These are phyloP conservation scores for Hortiboletus flavorubellus DNA, from an alignment of 768 basidiomycete genomes.

Conservation along the genomic window DNA sequence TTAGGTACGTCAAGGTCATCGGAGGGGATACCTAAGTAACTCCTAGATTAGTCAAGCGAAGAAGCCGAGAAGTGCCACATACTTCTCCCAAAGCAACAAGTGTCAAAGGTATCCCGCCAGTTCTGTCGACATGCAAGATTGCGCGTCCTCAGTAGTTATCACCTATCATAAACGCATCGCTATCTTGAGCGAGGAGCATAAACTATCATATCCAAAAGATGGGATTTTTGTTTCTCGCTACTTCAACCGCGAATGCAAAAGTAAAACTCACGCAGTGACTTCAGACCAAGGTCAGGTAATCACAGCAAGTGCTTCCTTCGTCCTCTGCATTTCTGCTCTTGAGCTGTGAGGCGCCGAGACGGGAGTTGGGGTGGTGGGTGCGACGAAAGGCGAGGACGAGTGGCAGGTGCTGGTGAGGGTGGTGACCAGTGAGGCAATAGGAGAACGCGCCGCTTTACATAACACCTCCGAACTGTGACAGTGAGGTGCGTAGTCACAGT, in stretches of 20 bases:
- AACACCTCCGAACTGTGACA: no score
- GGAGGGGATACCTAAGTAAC: conserved; percentile 61
- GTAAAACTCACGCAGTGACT: conserved; percentile 56
- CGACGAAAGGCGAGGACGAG: no score
- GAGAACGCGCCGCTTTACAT: no score
- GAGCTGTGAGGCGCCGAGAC: no score
- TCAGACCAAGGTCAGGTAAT: conserved; percentile 78
- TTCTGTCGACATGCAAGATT: conserved; percentile 51
- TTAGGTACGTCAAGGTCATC: conserved; percentile 67
- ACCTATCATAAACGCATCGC: conserved; percentile 55
- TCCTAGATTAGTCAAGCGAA: conserved; percentile 6
- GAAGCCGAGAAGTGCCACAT: conserved; percentile 5
- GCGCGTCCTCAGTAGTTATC: conserved; percentile 71
- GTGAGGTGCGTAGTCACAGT: no score
- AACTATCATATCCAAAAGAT: conserved; percentile 34
- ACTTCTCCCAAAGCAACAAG: conserved; percentile 75
- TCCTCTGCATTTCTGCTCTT: conserved; percentile 43
- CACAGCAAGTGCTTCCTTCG: conserved; percentile 49
- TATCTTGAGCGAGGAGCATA: conserved; percentile 48
- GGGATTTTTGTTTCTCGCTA: no score
- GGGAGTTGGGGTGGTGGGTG: no score
- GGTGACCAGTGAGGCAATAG: no score
- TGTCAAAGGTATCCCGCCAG: conserved; percentile 39
- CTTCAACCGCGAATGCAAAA: not conserved
- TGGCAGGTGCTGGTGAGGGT: no score